These are phyloP conservation scores for Immersiella caudata DNA, from an alignment of 495 filamentous ascomycete genomes.

Conservation along the genomic window DNA sequence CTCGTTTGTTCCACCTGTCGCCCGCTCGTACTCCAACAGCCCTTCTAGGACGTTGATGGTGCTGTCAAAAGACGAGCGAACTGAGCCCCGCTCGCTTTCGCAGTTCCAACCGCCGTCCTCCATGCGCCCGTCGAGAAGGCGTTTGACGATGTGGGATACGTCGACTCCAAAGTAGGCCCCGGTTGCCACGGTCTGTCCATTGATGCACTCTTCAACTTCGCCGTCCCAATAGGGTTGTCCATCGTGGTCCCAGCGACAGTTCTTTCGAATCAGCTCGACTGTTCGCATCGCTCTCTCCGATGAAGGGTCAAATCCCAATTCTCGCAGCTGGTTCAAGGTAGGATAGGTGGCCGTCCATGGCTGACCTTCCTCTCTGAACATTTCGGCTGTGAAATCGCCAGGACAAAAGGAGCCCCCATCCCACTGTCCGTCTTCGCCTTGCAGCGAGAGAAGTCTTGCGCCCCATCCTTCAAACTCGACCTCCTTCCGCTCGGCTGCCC, in stretches of 20 bases:
- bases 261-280: not conserved
- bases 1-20: not conserved
- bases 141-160: not conserved
- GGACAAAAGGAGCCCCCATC: constrained; percentile 1
- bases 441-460: not conserved
- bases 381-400: not conserved
- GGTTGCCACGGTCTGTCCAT: not conserved
- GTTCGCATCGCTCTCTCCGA: not conserved
- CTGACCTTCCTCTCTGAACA: not conserved
- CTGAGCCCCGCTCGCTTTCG: not conserved
- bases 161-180: constrained; percentile 9
- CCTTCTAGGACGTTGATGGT: constrained; percentile 9
- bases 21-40: not conserved
- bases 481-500: not conserved
- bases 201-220: constrained; percentile 13
- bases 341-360: not conserved
- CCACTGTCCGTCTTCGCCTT: constrained; percentile 11
- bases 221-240: constrained; percentile 9
- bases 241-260: constrained; percentile 9
- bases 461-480: constrained; percentile 13
- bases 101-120: constrained; percentile 10
- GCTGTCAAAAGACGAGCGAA: constrained; percentile 6
- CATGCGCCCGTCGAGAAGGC: not conserved
- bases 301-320: constrained; percentile 3
- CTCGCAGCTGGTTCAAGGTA: not conserved